These are phyloP conservation scores for Lactarius pseudohatsudake DNA, from an alignment of 768 basidiomycete species.

Conservation along the genomic window DNA sequence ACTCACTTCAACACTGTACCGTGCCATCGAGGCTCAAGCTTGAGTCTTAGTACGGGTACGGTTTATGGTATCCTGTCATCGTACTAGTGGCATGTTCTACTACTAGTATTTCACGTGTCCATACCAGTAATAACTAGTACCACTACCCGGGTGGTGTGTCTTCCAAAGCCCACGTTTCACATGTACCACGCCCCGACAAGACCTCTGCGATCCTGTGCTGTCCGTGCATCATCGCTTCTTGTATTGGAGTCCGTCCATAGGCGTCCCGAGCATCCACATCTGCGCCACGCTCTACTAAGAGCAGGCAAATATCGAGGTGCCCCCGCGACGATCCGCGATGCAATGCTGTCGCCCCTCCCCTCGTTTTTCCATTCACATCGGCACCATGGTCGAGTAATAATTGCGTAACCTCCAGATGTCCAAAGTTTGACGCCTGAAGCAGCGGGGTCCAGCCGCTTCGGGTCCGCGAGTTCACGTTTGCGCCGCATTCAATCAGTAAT, in stretches of 20 bases:
- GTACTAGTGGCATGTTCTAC: no score
- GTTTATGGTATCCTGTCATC: no score
- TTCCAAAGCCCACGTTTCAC: no score
- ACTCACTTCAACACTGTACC: no score
- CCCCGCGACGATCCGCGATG: background rate
- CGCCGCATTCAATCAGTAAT: background rate
- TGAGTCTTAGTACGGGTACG: no score
- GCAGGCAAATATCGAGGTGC: background rate
- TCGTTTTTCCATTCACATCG: background rate
- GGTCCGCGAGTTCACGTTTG: background rate
- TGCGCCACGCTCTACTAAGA: constrained; percentile 3
- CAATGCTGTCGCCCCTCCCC: background rate
- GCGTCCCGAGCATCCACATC: background rate
- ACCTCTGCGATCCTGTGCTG: background rate
- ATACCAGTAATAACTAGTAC: no score
- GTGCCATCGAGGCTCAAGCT: no score
- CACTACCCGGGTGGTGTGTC: no score
- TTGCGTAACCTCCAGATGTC: background rate
- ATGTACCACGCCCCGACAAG: background rate
- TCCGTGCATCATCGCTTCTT: background rate
- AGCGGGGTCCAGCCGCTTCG: background rate
- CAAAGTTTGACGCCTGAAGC: background rate
- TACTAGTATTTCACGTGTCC: no score
- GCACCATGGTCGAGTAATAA: constrained; percentile 4
- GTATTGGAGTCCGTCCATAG: background rate